phyloP scores from a whole-genome alignment of 148 eudicot genomes.

The Fagopyrum esculentum region DNA sequence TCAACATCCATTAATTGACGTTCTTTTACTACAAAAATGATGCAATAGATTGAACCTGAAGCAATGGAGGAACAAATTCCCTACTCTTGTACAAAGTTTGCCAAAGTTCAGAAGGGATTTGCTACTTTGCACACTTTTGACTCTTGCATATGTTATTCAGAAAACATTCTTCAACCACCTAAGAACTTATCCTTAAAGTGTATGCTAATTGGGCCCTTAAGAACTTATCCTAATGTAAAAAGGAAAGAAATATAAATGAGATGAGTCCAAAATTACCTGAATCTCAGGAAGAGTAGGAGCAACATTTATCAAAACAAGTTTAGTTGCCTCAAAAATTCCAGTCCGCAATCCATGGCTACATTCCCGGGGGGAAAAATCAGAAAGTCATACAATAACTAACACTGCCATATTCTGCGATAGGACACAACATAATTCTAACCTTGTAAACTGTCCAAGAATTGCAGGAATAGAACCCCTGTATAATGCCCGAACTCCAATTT shows the following conservation, averaged over 20 bases:
- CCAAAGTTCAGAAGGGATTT: not conserved
- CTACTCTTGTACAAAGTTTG: not conserved
- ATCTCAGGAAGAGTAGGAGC: slow-evolving; percentile 78
- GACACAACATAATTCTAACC: slow-evolving; percentile 29
- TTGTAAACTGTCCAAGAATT: slow-evolving; percentile 90
- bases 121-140: not conserved
- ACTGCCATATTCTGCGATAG: slow-evolving; percentile 3
- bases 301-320: slow-evolving; percentile 62
- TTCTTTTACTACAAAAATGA: not conserved
- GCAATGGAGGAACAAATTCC: not conserved
- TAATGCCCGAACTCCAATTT: slow-evolving; percentile 72
- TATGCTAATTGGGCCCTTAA: not conserved
- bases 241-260: not conserved
- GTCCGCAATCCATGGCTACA: slow-evolving; percentile 96
- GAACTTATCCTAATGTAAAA: not conserved
- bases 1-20: not conserved
- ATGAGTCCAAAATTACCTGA: slow-evolving; percentile 42
- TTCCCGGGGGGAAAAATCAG: not conserved
- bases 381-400: not conserved
- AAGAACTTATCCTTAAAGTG: not conserved
- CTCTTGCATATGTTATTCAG: not conserved
- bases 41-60: not conserved
- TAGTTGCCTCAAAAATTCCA: slow-evolving; percentile 88
- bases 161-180: not conserved
- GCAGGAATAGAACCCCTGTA: slow-evolving; percentile 93